Percentiles rank a stretch among this genome's conserved stretches.
Evolutionary conservation across 1,139 yeast genomes (phyloP).

Genomic region (Magnusiomyces sp.): DNA sequence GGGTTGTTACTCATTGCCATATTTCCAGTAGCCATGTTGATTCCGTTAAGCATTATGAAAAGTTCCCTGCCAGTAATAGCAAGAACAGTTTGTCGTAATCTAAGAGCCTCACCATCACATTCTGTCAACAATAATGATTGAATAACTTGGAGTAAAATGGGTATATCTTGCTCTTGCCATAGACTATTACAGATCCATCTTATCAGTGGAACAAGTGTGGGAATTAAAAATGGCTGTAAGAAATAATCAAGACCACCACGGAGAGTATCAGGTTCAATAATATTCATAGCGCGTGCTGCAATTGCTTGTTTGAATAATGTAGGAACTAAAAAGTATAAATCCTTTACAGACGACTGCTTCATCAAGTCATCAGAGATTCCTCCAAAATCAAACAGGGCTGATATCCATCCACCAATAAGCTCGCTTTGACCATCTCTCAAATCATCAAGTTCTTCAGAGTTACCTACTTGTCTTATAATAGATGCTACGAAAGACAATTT

Average conservation of each 20-base stretch:
- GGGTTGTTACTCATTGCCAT: conserved; percentile 6
- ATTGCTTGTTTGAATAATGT: conserved; percentile 67
- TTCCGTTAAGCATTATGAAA: conserved; percentile 17
- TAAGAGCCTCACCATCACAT: conserved; percentile 33
- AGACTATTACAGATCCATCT: conserved; percentile 33
- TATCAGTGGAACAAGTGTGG: conserved; percentile 39
- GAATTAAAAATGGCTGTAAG: conserved; percentile 49
- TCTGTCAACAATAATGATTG: conserved; percentile 31
- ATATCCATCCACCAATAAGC: conserved; percentile 66
- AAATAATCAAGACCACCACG: conserved; percentile 58
- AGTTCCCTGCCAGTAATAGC: conserved; percentile 28
- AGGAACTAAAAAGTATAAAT: conserved; percentile 62
- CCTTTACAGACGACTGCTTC: conserved; percentile 56
- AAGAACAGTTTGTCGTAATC: conserved; percentile 32
- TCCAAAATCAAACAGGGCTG: conserved; percentile 73
- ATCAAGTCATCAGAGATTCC: conserved; percentile 82
- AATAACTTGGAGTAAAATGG: conserved; percentile 28
- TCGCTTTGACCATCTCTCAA: conserved; percentile 32
- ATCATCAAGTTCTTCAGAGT: conserved; percentile 17
- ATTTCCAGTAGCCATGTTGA: conserved; percentile 12
- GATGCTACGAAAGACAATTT: neutral
- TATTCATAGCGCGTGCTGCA: conserved; percentile 47
- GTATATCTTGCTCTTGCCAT: conserved; percentile 30
- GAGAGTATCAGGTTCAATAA: conserved; percentile 43
- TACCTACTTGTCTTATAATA: neutral